A percentile compares a stretch with the other conserved stretches of the same genome.
Evolutionary conservation across 768 basidiomycete genomes (phyloP).

Genomic region (Lanmaoa rubissima): DNA sequence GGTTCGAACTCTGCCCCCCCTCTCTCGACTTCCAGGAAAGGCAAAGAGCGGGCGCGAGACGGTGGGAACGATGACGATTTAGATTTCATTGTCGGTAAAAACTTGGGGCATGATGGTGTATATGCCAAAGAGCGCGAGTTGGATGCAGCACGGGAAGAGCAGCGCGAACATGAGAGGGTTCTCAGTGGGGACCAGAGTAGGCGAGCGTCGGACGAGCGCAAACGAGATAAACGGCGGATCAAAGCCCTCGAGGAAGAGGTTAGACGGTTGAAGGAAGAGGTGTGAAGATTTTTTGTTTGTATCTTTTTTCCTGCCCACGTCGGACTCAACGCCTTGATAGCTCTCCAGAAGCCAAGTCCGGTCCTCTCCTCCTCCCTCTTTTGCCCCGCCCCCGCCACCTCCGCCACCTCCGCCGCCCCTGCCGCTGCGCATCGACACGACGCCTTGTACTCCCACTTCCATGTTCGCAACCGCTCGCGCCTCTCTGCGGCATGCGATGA

Average conservation of each 20-base stretch:
- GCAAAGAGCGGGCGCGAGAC: constrained; percentile 44
- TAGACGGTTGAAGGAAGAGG: constrained; percentile 55
- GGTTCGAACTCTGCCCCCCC: neutral
- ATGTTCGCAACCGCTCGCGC: constrained; percentile 64
- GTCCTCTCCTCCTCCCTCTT: constrained; percentile 8
- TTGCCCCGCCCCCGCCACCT: constrained; percentile 41
- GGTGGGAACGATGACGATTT: constrained; percentile 25
- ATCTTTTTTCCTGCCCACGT: neutral
- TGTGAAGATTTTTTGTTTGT: constrained; percentile 15
- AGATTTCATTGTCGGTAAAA: constrained; percentile 35
- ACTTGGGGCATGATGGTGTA: constrained; percentile 47
- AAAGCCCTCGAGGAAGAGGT: constrained; percentile 66
- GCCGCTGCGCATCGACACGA: constrained; percentile 32
- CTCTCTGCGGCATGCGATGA: constrained; percentile 51
- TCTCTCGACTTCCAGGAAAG: constrained; percentile 33
- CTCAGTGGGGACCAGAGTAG: constrained; percentile 37
- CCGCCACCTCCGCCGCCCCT: constrained; percentile 37
- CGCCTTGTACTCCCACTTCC: constrained; percentile 27
- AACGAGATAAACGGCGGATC: constrained; percentile 62
- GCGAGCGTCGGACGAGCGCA: constrained; percentile 39
- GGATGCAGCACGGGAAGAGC: constrained; percentile 51
- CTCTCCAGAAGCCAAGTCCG: constrained; percentile 41
- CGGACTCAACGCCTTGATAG: constrained; percentile 31
- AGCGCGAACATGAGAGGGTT: constrained; percentile 42
- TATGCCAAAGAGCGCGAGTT: constrained; percentile 65